These are phyloP conservation scores for Halophytophthora polymorphica DNA, from an alignment of 352 stramenopile species.

Conservation along the genomic window DNA sequence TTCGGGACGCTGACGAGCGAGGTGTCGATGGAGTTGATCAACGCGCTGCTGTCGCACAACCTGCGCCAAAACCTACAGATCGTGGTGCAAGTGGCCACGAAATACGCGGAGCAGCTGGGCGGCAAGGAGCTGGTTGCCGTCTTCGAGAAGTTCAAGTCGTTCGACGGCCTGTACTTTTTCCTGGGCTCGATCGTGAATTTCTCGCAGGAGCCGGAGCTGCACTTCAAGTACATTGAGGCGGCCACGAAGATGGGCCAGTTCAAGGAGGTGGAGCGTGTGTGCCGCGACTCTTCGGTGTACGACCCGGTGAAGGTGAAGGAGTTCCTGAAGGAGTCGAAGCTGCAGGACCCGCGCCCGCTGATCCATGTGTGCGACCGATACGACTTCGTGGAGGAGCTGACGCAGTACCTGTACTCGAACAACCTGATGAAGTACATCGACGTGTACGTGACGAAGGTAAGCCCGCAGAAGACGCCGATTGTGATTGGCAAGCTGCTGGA, in stretches of 20 bases:
- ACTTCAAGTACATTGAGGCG: constrained; percentile 99
- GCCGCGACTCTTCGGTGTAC: constrained; percentile 99
- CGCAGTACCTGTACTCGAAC: constrained; percentile 99
- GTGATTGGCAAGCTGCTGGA: constrained; percentile 99
- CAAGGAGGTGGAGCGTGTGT: constrained; percentile 99
- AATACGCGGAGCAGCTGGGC: constrained; percentile 93
- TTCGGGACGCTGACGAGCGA: constrained; percentile 98
- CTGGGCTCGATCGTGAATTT: constrained; percentile 98
- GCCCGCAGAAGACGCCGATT: constrained; percentile 96
- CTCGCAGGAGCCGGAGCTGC: constrained; percentile 96
- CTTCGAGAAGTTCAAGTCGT: constrained; percentile 99
- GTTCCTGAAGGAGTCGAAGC: constrained; percentile 99
- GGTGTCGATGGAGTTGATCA: constrained; percentile 97
- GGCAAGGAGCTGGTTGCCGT: constrained; percentile 96
- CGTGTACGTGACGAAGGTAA: constrained; percentile 98
- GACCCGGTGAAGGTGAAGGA: constrained; percentile 99
- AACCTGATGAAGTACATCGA: constrained; percentile 99
- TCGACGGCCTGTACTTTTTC: constrained; percentile 99
- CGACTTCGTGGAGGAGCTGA: constrained; percentile 99
- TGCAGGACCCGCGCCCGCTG: constrained; percentile 97
- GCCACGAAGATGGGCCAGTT: constrained; percentile 99
- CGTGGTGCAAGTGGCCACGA: constrained; percentile 97
- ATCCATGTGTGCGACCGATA: constrained; percentile 99
- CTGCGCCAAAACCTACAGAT: constrained; percentile 98
- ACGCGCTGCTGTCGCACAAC: constrained; percentile 97